These are phyloP conservation scores for Fusarium oxysporum DNA, from an alignment of 2,329 filamentous ascomycete genomes.

Conservation along the genomic window DNA sequence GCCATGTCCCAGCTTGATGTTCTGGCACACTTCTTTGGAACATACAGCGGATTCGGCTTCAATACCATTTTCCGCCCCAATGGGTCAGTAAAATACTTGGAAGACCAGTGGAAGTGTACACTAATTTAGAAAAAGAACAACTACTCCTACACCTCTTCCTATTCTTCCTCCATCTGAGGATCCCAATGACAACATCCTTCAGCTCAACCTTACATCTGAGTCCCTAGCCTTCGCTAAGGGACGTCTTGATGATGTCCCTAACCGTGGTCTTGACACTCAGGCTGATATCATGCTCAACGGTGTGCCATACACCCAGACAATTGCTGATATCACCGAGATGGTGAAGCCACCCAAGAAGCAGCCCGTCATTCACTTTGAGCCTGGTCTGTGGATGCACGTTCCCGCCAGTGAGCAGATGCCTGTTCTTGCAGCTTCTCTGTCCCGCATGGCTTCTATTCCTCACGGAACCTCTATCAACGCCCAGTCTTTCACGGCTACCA, in stretches of 20 bases:
- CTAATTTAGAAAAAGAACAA: slow-evolving; percentile 4
- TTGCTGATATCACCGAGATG: slow-evolving; percentile 49
- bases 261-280: slow-evolving; percentile 52
- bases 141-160: slow-evolving; percentile 31
- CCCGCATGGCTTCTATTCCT: slow-evolving; percentile 57
- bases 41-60: slow-evolving; percentile 51
- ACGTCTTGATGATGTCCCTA: slow-evolving; percentile 51
- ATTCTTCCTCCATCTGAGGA: slow-evolving; percentile 18
- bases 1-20: slow-evolving; percentile 35
- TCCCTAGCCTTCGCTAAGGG: slow-evolving; percentile 47
- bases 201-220: slow-evolving; percentile 55
- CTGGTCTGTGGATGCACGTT: slow-evolving; percentile 55
- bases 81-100: neutral
- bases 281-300: slow-evolving; percentile 51
- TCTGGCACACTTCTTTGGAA: slow-evolving; percentile 43
- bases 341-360: slow-evolving; percentile 32
- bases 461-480: slow-evolving; percentile 59
- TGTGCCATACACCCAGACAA: slow-evolving; percentile 51
- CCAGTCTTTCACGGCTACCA: slow-evolving; percentile 45
- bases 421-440: slow-evolving; percentile 41
- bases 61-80: slow-evolving; percentile 55
- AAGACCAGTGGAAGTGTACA: fast-evolving
- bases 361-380: slow-evolving; percentile 54
- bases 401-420: slow-evolving; percentile 45
- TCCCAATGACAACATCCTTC: slow-evolving; percentile 48